Conservation (phyloP, 148 eudicot species). For the Persicaria maculosa region DNA sequence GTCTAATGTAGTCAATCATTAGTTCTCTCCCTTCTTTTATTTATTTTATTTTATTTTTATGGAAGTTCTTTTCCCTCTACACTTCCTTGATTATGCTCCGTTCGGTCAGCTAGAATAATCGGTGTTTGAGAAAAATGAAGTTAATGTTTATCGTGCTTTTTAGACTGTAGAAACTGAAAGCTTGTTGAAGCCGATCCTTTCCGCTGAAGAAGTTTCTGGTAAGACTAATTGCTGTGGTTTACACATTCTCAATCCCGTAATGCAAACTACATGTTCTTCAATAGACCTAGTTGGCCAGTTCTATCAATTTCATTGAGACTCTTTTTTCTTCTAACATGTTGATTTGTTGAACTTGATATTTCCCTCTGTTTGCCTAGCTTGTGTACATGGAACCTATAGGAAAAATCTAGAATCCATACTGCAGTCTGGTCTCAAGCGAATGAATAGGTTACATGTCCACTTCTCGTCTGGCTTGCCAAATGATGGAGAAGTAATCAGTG, state of each 20-base stretch:
- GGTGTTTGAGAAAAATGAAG: background rate
- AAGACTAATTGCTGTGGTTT: background rate
- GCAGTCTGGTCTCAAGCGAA: constrained; percentile 75
- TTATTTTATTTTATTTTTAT: too few species aligned
- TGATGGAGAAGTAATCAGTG: constrained; percentile 85
- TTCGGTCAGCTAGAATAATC: background rate
- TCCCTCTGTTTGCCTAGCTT: constrained; percentile 36
- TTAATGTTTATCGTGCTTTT: constrained; percentile 11
- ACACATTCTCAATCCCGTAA: background rate
- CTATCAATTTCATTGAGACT: background rate
- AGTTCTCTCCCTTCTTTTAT: background rate
- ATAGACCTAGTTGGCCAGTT: constrained; percentile 1
- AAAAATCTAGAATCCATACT: constrained; percentile 58
- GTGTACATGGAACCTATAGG: constrained; percentile 90
- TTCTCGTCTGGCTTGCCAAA: constrained; percentile 86
- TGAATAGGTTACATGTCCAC: constrained; percentile 81
- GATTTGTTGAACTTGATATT: background rate
- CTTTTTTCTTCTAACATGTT: background rate
- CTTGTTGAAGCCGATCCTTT: constrained; percentile 70
- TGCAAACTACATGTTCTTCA: background rate
- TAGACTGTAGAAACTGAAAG: constrained; percentile 82
- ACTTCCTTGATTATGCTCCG: background rate
- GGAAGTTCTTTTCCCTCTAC: background rate
- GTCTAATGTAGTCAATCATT: background rate
- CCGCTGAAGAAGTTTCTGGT: constrained; percentile 86